Evolutionary conservation across 306 rosid species (phyloP).

Genomic region (Arachis stenosperma): DNA sequence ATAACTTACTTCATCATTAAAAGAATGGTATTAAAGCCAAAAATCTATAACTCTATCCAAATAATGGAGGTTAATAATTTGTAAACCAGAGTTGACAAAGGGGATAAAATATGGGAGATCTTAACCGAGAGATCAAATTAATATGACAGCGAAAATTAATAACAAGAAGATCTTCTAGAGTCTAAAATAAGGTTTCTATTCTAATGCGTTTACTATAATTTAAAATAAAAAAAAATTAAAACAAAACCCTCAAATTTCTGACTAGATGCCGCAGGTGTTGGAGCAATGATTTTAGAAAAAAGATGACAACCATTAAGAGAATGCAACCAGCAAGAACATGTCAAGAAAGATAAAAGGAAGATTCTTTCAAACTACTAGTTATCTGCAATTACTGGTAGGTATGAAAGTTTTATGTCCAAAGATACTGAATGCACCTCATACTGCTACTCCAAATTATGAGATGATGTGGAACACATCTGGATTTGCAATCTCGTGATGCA

Average conservation of each 20-base stretch:
- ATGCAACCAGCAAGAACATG: conserved; percentile 31
- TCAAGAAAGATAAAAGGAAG: conserved; percentile 10
- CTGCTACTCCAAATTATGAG: conserved; percentile 52
- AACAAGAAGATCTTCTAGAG: conserved; percentile 3
- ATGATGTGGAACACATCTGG: conserved; percentile 45
- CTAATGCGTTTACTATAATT: conserved; percentile 9
- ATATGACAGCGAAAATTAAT: not conserved
- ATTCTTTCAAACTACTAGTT: conserved; percentile 35
- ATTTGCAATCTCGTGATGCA: conserved; percentile 55
- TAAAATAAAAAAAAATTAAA: not conserved
- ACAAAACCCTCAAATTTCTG: not conserved
- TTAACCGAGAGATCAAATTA: not conserved
- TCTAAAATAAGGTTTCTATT: conserved; percentile 5
- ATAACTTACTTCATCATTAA: not conserved
- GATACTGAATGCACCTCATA: conserved; percentile 61
- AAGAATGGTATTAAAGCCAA: not conserved
- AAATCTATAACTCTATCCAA: not conserved
- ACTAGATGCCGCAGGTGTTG: not conserved
- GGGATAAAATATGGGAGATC: not conserved
- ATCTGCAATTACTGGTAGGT: conserved; percentile 44
- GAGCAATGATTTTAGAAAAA: conserved; percentile 9
- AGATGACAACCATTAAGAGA: conserved; percentile 27
- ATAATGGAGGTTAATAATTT: conserved; percentile 2
- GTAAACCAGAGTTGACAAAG: not conserved
- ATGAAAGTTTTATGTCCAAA: conserved; percentile 50